Percentiles rank a stretch among this genome's conserved stretches.
phyloP scores from a whole-genome alignment of 805 yeast species.

The Sugiyamaella floridensis region DNA sequence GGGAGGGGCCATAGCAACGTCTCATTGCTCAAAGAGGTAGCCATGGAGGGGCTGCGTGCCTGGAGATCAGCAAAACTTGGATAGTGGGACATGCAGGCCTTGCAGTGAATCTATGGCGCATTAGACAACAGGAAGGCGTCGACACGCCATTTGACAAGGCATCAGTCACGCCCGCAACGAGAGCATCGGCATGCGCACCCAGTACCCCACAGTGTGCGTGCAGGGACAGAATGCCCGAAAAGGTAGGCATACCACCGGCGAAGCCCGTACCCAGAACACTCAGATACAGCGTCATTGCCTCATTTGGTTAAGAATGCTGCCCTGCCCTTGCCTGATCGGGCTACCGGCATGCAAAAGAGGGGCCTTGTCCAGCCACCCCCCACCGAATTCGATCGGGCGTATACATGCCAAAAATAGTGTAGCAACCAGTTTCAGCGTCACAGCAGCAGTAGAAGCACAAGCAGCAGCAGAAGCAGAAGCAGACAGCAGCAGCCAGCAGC shows the following conservation, averaged over 20 bases:
- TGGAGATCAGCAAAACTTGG: background rate
- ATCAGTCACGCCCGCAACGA: background rate
- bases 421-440: no score
- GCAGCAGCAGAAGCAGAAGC: no score
- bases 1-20: no score
- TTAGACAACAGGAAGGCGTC: no score
- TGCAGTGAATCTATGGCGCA: no score
- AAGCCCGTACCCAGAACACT: background rate
- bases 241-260: background rate
- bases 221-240: background rate
- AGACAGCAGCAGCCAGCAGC: no score
- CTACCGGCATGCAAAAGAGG: background rate
- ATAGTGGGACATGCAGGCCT: no score
- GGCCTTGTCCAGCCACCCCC: background rate
- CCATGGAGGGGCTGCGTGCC: background rate
- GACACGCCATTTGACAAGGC: no score
- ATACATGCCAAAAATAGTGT: no score
- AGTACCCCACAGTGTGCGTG: background rate
- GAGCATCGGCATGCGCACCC: background rate
- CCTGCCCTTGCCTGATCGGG: background rate
- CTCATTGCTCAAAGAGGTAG: background rate
- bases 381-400: background rate
- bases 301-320: background rate
- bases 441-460: no score
- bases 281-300: background rate